Conservation (phyloP, 768 basidiomycete species). For the Strobilomyces dryophilus region DNA sequence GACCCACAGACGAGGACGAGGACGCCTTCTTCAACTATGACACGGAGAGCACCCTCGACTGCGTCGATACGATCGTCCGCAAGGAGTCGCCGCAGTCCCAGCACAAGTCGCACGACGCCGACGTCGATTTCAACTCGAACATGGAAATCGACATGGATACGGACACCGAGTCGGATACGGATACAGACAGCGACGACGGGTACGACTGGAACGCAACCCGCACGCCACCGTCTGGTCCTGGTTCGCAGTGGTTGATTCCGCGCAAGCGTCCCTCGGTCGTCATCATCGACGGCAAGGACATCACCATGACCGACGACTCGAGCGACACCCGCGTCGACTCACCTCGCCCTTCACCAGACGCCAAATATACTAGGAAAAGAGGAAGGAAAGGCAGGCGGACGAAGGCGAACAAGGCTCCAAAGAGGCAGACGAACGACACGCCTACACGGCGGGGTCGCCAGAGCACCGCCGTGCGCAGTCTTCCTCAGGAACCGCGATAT, state of each 20-base stretch:
- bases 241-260: conserved; percentile 18
- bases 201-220: conserved; percentile 10
- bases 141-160: conserved; percentile 14
- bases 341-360: too few relatives aligned
- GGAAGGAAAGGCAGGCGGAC: conserved; percentile 1
- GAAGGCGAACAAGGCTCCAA: conserved; percentile 4
- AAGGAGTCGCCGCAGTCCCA: conserved; percentile 4
- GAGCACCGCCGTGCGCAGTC: too few relatives aligned
- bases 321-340: too few relatives aligned
- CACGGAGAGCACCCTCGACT: conserved; percentile 18
- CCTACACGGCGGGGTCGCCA: too few relatives aligned
- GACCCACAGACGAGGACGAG: conserved; percentile 3
- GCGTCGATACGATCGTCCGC: not conserved
- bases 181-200: conserved; percentile 8
- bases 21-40: conserved; percentile 19
- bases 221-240: conserved; percentile 8
- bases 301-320: too few relatives aligned
- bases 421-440: not conserved
- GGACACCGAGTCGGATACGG: conserved; percentile 13
- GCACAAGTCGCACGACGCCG: conserved; percentile 4
- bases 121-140: conserved; percentile 8
- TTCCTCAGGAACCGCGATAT: too few relatives aligned
- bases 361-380: not conserved
- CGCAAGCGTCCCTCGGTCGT: conserved; percentile 8
- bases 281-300: too few relatives aligned